Base-by-base conservation (phyloP, 495 filamentous ascomycete genomes). In the Penicillium canescens region DNA sequence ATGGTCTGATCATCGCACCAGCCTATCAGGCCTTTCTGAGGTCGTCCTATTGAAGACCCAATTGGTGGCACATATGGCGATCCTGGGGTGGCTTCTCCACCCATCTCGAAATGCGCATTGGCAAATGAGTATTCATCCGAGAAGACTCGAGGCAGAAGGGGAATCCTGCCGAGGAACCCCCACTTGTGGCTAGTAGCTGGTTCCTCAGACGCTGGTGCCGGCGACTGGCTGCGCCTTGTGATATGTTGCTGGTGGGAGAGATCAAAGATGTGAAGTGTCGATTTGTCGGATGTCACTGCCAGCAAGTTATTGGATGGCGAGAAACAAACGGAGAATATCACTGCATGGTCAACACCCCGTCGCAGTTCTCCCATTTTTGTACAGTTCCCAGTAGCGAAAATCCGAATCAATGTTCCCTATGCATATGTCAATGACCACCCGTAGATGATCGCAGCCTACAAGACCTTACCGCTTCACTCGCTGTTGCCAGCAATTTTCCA, bases 221-320 rank as follows among this genome's bases (percentile, higher is more conserved):
- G 70, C 43, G 60, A 66, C 52, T 71, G 65, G 54, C 62, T 66
- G 45, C 66, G 77, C 50, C 66, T 66, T 20, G 58, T 54, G 35
- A 51, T 40, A 23, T 50, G 70, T 18, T 61, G 74, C 46, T 67
- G 66, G 46, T 75, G 69, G 6, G 82, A 83, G 16, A 90, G 72
- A 47, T 97, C 90, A 65, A 97, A 98, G 37, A 98, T 83, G 70
- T 98, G 94, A 14, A 98, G 72, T 3, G 91, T 98, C 5, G 87
- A 90, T 68, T 97, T 98, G 75, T 98, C 94, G 21, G 91, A 96
- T n/a, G 95, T 97, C 46, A 92, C 91, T 16, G 94, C 94, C 12
- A 98, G 78, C 57, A 89, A 75, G 35, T 78, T 81, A 42, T 86
- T 87, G 8, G 84, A 84, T 1, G 93, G 94, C 28, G 87, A 94